Evolutionary conservation across 139 green algal genomes (phyloP).

Genomic region (Penium margaritaceum): DNA sequence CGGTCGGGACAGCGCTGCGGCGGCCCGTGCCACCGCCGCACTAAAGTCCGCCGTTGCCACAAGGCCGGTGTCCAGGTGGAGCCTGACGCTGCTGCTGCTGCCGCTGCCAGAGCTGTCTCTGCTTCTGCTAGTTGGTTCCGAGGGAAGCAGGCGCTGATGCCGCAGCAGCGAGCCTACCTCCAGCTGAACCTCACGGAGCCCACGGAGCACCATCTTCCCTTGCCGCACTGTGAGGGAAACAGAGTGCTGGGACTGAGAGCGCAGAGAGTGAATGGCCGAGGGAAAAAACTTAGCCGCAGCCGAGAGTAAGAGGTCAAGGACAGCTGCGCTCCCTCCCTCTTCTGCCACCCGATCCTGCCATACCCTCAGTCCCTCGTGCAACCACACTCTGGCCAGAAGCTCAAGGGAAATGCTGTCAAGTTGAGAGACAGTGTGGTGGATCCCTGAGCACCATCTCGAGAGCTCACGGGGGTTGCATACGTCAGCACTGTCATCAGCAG

Average conservation of each 20-base stretch:
- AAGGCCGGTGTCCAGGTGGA: background rate
- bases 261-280: no score
- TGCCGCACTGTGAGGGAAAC: no score
- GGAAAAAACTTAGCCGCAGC: background rate
- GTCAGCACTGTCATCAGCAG: no score
- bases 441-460: background rate
- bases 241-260: no score
- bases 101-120: background rate
- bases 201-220: background rate
- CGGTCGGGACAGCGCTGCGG: background rate
- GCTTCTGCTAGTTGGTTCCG: background rate
- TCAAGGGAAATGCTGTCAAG: constrained; percentile 1
- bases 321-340: constrained; percentile 23
- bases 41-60: background rate
- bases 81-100: no score
- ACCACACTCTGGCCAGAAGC: background rate
- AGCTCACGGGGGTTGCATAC: background rate
- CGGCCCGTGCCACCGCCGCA: background rate
- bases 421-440: no score
- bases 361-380: constrained; percentile 31
- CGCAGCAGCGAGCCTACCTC: background rate
- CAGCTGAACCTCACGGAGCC: background rate
- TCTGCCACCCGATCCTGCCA: constrained; percentile 16
- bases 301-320: background rate
- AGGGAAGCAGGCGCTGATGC: no score